phyloP scores from a whole-genome alignment of 2,329 filamentous ascomycete genomes.

The Penicillium sp. region DNA sequence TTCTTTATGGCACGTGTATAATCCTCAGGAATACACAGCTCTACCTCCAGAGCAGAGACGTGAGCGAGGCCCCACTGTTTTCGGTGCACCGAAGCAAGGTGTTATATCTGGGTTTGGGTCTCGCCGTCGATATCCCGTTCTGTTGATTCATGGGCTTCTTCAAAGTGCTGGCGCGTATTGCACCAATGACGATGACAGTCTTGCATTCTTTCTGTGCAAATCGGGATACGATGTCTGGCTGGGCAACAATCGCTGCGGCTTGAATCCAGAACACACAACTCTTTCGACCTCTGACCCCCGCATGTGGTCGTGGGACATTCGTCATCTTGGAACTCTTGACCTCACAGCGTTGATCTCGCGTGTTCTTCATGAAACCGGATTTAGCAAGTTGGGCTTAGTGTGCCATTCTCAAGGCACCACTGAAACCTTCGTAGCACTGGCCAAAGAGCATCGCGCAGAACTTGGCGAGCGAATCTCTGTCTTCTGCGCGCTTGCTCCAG shows the following conservation, averaged over 20 bases:
- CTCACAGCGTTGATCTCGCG: constrained; percentile 77
- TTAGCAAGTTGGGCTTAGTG: constrained; percentile 77
- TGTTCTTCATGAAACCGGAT: constrained; percentile 79
- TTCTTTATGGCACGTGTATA: constrained; percentile 83
- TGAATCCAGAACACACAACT: constrained; percentile 71
- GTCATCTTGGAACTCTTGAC: constrained; percentile 89
- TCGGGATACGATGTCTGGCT: constrained; percentile 94
- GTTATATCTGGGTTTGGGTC: constrained; percentile 27
- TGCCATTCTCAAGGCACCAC: constrained; percentile 92
- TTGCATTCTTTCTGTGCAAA: constrained; percentile 91
- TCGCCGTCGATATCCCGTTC: constrained; percentile 65
- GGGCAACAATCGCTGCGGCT: constrained; percentile 89
- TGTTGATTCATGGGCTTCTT: constrained; percentile 84
- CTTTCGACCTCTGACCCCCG: constrained; percentile 75
- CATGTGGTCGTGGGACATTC: constrained; percentile 97
- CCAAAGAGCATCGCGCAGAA: constrained; percentile 85
- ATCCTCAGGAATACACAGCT: constrained; percentile 70
- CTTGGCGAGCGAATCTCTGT: constrained; percentile 80
- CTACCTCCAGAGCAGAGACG: constrained; percentile 46
- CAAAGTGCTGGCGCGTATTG: constrained; percentile 89
- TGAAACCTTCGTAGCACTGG: constrained; percentile 80
- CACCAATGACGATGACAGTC: constrained; percentile 81
- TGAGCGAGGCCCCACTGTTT: constrained; percentile 62
- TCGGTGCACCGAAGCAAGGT: constrained; percentile 46
- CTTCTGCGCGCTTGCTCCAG: constrained; percentile 87